Base-by-base conservation (phyloP, 129 eudicot species). In the Artemisia tridentata region DNA sequence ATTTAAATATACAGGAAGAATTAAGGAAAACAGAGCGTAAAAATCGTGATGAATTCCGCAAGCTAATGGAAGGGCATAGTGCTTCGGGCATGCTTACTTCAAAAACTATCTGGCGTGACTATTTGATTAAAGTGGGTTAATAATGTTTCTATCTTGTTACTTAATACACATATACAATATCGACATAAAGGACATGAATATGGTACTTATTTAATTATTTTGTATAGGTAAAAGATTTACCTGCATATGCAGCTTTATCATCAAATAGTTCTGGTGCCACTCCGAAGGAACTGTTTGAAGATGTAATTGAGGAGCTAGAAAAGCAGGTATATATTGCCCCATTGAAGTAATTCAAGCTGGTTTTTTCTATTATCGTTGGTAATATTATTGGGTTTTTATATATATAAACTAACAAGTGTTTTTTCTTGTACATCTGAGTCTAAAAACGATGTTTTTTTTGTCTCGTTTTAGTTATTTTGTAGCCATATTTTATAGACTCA, bases 1-100 rank as follows among this genome's bases (percentile, higher is more conserved):
- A 34, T 66, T 54, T 38, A 41, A 63, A 20, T 18, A 64, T 48
- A 46, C 63, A 95, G 99, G 99, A 90, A 82, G 99, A 90, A 80
- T 8, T 64, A 62, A 86, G 99, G 74, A 95, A 88, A 90, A 70
- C 80, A 21, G 99, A 95, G 69, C 83, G 97, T 54, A 90, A 84
- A 81, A 90, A 90, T 48, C 99, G 99, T 29, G 99, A 95, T 67
- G 99, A 90, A 71, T 95, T 95, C 48, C 91, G 99, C 67, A 95
- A 95, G 74, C 72, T 95, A 75, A 85, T 95, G 99, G 96, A 90
- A 16, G 99, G 70, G 62, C 96, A 95, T 88, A 78, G 88, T 57
- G 81, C 84, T 41, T 82, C 75, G 19, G 97, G 99, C 67, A 77
- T 74, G 67, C 87, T 95, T 69, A 84, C 80, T n/a, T 80, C 88